phyloP scores from a whole-genome alignment of 148 eudicot genomes.

The Silene conica region DNA sequence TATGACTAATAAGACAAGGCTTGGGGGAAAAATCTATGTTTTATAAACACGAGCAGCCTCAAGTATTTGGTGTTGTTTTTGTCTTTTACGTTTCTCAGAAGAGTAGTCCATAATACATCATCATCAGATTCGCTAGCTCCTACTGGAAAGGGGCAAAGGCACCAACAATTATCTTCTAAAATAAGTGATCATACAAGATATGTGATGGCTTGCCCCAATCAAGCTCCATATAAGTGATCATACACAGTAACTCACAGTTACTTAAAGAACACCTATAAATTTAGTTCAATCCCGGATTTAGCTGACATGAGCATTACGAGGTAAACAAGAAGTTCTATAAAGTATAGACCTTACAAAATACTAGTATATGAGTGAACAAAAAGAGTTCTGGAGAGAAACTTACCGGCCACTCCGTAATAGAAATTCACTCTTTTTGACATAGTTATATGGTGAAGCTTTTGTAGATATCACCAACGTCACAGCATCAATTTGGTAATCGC shows the following conservation, averaged over 20 bases:
- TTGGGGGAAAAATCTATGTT: neutral
- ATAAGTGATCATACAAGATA: neutral
- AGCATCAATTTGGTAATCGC: conserved; percentile 98
- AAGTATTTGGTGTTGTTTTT: too few relatives aligned
- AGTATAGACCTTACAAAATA: neutral
- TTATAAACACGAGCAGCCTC: neutral
- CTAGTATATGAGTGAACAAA: neutral
- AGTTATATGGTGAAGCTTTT: conserved; percentile 38
- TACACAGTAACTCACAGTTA: too few relatives aligned
- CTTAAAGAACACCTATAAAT: neutral
- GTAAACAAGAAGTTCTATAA: neutral
- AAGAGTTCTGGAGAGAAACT: conserved; percentile 23
- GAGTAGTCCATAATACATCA: conserved; percentile 1
- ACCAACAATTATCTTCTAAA: too few relatives aligned
- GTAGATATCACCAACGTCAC: conserved; percentile 74
- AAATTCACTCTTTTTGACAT: conserved; percentile 49
- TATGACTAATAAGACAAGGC: neutral
- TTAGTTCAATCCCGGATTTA: neutral
- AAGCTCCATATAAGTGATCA: too few relatives aligned
- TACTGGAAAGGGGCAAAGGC: too few relatives aligned
- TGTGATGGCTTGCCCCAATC: neutral
- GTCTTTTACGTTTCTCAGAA: neutral
- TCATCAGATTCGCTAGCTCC: too few relatives aligned
- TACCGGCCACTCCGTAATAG: conserved; percentile 75
- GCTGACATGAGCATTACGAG: neutral